Conservation (phyloP, 257 asterid genomes). For the Nicotiana obtusifolia region DNA sequence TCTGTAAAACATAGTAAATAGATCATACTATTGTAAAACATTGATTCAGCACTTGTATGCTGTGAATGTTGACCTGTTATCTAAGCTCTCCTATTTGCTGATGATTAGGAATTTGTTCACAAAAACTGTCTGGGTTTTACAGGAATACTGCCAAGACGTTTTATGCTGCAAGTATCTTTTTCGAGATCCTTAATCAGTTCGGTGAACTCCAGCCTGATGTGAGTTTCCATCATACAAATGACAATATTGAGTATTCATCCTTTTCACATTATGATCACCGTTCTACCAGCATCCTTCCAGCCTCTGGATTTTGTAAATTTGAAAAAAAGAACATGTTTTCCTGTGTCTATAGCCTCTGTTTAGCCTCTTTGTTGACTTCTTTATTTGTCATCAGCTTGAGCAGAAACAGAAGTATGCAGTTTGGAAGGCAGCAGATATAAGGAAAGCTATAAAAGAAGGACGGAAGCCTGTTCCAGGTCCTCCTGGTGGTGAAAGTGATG, state of each 20-base stretch:
- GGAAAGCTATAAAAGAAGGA: slow-evolving; percentile 95
- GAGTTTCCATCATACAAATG: slow-evolving; percentile 22
- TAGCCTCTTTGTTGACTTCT: background rate
- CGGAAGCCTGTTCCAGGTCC: slow-evolving; percentile 88
- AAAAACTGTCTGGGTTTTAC: slow-evolving; percentile 14
- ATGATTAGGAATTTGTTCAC: background rate
- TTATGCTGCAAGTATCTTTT: slow-evolving; percentile 91
- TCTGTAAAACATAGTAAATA: background rate
- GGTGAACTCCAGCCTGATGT: slow-evolving; percentile 87
- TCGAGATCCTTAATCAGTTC: slow-evolving; percentile 82
- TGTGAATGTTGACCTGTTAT: background rate
- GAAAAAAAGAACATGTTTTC: background rate
- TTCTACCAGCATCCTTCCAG: background rate
- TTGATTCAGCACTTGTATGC: background rate
- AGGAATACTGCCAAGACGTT: slow-evolving; percentile 95
- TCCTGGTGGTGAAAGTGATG: slow-evolving; percentile 71
- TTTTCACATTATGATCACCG: background rate
- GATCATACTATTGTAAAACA: background rate
- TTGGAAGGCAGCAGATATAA: slow-evolving; percentile 98
- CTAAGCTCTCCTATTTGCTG: too few relatives aligned
- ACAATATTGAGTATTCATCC: background rate
- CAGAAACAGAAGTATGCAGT: slow-evolving; percentile 93
- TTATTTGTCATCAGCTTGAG: slow-evolving; percentile 51
- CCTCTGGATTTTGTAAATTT: background rate
- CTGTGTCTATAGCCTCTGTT: background rate